These are phyloP conservation scores for Tritrichomonas musculus DNA, from an alignment of 208 protist genomes.

Conservation along the genomic window DNA sequence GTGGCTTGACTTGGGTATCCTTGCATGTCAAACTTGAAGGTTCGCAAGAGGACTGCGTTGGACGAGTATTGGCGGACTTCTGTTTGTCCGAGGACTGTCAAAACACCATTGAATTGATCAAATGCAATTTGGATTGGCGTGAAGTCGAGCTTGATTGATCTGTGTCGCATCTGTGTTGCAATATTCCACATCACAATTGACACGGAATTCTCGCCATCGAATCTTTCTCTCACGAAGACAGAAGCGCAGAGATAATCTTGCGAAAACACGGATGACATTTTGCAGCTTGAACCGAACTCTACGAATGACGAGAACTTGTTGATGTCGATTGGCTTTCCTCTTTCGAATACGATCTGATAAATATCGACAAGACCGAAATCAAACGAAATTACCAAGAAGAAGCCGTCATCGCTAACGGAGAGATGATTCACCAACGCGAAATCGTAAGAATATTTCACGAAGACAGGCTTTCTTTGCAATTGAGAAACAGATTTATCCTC, in stretches of 20 bases:
- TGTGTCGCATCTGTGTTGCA: background rate
- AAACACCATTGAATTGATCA: background rate
- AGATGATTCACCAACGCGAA: background rate
- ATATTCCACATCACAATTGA: slow-evolving; percentile 5
- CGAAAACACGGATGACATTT: background rate
- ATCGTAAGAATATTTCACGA: background rate
- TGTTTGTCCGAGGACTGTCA: background rate
- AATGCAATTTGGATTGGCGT: background rate
- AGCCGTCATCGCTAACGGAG: background rate
- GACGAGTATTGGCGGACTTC: background rate
- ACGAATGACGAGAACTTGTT: background rate
- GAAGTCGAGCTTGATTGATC: background rate
- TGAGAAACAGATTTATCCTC: too few species aligned
- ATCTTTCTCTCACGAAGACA: too few species aligned
- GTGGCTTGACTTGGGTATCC: too few species aligned
- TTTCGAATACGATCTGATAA: background rate
- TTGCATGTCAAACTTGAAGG: too few species aligned
- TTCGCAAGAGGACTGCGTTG: background rate
- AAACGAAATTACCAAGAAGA: background rate
- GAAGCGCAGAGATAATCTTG: background rate
- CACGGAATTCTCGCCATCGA: background rate
- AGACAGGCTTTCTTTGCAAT: too few species aligned
- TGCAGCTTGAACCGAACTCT: too few species aligned
- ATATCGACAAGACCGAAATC: background rate
- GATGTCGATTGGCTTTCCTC: background rate